phyloP scores from a whole-genome alignment of 345 rosid genomes.

The Conringia planisiliqua region DNA sequence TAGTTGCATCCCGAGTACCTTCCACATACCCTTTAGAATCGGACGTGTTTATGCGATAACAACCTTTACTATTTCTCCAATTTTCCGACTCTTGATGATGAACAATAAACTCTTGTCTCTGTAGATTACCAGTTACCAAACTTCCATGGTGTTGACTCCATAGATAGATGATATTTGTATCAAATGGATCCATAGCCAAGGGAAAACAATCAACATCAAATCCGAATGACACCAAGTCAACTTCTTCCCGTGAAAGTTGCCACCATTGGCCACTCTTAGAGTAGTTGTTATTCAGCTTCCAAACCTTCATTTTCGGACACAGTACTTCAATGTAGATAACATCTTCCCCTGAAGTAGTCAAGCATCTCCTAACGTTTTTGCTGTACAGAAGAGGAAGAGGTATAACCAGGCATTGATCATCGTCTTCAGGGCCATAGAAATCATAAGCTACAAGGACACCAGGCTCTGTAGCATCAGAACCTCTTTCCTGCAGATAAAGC shows the following conservation, averaged over 20 bases:
- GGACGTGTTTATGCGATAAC: not conserved
- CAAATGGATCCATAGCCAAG: constrained; percentile 14
- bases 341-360: constrained; percentile 9
- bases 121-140: not conserved
- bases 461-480: not conserved
- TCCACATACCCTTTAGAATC: not conserved
- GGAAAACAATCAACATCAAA: not conserved
- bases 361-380: not conserved
- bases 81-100: not conserved
- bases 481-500: not conserved
- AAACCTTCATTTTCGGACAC: not conserved
- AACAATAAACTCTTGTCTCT: not conserved
- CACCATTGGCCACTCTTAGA: not conserved
- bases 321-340: not conserved
- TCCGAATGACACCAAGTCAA: not conserved
- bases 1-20: not conserved
- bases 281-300: not conserved
- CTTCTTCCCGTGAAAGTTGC: not conserved
- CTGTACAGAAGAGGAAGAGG: not conserved
- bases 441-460: not conserved
- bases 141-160: not conserved
- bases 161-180: constrained; percentile 1
- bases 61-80: not conserved
- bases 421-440: not conserved
- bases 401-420: not conserved